Percentiles rank a stretch among this genome's conserved stretches.
Conservation (phyloP, 257 asterid species). For the Lycium ferocissimum region DNA sequence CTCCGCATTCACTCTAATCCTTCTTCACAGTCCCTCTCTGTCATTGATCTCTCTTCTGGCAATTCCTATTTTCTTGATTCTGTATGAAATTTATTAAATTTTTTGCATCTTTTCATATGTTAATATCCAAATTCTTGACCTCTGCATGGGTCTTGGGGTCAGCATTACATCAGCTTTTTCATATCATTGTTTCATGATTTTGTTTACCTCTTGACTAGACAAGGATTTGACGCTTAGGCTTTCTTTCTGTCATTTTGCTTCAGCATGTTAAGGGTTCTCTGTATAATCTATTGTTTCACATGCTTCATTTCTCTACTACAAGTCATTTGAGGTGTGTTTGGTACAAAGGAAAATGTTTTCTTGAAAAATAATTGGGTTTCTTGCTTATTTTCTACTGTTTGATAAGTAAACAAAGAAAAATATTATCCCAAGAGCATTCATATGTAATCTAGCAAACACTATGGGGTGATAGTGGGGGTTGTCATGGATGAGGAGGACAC, state of each 20-base stretch:
- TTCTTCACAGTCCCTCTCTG: conserved; percentile 56
- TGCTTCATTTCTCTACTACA: neutral
- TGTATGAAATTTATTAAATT: neutral
- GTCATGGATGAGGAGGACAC: no score
- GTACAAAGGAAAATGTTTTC: no score
- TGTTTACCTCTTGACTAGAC: neutral
- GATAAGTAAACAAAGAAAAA: no score
- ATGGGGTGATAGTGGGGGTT: no score
- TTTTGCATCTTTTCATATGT: no score
- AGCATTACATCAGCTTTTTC: neutral
- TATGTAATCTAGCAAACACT: no score
- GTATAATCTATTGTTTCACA: neutral
- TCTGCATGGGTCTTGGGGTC: no score
- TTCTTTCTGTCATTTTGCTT: neutral
- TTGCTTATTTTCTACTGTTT: no score
- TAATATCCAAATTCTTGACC: neutral
- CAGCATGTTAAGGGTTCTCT: neutral
- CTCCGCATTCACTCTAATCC: conserved; percentile 74
- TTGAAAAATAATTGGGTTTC: no score
- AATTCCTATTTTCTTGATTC: neutral
- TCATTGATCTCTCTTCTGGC: conserved; percentile 78
- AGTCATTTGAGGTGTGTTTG: neutral
- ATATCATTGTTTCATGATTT: neutral
- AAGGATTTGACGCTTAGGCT: neutral
- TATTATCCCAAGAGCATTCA: no score